Percentiles rank a stretch among this genome's conserved stretches.
phyloP scores from a whole-genome alignment of 148 eudicot genomes.

The Fallopia convolvulus region DNA sequence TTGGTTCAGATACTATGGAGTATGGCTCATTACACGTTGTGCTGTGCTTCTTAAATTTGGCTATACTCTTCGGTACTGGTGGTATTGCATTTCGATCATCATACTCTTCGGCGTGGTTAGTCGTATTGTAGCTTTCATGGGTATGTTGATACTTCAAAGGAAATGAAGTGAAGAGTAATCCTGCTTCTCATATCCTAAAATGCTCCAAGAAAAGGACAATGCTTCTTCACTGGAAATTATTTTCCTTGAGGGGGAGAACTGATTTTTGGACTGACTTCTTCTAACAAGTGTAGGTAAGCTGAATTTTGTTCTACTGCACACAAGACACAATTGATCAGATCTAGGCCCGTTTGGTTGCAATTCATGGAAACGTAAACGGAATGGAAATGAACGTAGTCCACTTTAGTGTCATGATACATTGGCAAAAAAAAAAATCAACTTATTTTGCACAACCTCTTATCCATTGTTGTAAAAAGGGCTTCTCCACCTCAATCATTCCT shows the following conservation, averaged over 20 bases:
- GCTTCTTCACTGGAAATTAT: not conserved
- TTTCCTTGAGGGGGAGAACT: not conserved
- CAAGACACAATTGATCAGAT: not conserved
- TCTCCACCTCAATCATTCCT: no score
- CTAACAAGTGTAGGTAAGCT: not conserved
- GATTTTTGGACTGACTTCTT: not conserved
- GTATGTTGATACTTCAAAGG: slow-evolving; percentile 39
- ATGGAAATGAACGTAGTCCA: no score
- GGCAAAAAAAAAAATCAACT: no score
- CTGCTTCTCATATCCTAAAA: not conserved
- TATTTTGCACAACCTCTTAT: no score
- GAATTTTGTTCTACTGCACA: not conserved
- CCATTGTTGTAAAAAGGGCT: no score
- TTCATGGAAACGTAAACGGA: no score
- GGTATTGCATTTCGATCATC: slow-evolving; percentile 26
- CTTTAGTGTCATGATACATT: no score
- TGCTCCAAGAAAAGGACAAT: not conserved
- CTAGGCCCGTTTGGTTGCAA: no score
- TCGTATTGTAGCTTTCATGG: slow-evolving; percentile 45
- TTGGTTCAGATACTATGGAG: slow-evolving; percentile 50
- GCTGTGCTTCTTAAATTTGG: slow-evolving; percentile 33
- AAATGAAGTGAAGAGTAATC: slow-evolving; percentile 20
- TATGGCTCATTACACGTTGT: slow-evolving; percentile 65
- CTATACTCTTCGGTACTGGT: slow-evolving; percentile 39
- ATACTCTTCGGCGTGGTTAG: slow-evolving; percentile 32